Percentiles rank a stretch among this genome's conserved stretches.
These are phyloP conservation scores for Phytophthora ramorum DNA, from an alignment of 352 stramenopile species.

Conservation along the genomic window DNA sequence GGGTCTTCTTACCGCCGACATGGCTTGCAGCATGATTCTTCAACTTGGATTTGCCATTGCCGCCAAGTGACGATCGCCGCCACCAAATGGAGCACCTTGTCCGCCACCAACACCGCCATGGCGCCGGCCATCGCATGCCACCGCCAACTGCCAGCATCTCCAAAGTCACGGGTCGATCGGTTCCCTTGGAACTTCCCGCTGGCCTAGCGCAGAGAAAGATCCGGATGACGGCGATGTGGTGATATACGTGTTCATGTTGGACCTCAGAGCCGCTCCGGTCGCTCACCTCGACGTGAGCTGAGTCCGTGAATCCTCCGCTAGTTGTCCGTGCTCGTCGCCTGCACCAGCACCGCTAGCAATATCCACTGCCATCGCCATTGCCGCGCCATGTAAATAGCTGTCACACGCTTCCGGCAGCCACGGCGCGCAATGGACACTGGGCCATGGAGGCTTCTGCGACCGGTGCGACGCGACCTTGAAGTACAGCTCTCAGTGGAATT, in stretches of 20 bases:
- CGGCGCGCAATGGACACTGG: neutral
- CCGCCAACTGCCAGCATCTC: too few relatives aligned
- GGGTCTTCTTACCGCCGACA: neutral
- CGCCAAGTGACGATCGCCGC: neutral
- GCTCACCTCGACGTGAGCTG: neutral
- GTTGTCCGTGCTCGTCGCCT: too few relatives aligned
- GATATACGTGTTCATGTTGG: neutral
- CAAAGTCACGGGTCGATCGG: too few relatives aligned
- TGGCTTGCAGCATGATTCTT: neutral
- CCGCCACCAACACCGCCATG: too few relatives aligned
- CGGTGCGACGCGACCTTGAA: slow-evolving; percentile 1
- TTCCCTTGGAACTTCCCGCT: neutral
- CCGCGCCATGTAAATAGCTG: neutral
- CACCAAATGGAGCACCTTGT: too few relatives aligned
- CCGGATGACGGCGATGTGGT: slow-evolving; percentile 9
- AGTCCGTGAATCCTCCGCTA: too few relatives aligned
- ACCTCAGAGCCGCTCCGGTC: slow-evolving; percentile 10
- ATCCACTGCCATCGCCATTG: too few relatives aligned
- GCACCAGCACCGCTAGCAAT: too few relatives aligned
- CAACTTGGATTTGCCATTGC: slow-evolving; percentile 4
- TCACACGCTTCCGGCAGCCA: slow-evolving; percentile 5
- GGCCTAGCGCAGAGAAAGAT: neutral
- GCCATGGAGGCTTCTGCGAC: neutral
- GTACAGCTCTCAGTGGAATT: neutral
- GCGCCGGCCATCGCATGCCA: too few relatives aligned